Conservation (phyloP, 495 filamentous ascomycete species). For the Rostrohypoxylon terebratum region DNA sequence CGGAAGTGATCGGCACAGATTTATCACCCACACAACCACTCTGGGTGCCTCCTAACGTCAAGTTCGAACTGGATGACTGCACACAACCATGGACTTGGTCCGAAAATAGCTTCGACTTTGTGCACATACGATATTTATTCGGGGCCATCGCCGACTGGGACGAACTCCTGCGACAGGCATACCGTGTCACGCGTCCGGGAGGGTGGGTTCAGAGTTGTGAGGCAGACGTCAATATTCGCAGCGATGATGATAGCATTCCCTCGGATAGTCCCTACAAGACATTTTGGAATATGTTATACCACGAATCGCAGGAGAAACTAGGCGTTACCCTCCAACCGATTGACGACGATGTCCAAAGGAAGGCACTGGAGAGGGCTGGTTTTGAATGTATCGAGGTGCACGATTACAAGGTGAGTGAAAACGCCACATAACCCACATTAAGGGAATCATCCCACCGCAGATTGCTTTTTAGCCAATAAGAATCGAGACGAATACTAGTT, state of each 20-base stretch:
- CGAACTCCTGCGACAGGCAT: conserved; percentile 49
- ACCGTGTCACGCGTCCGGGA: conserved; percentile 41
- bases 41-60: conserved; percentile 64
- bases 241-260: conserved; percentile 49
- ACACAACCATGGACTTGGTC: conserved; percentile 66
- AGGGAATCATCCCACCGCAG: too few species aligned
- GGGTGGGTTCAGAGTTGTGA: conserved; percentile 49
- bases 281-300: conserved; percentile 50
- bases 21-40: conserved; percentile 63
- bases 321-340: conserved; percentile 40
- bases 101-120: conserved; percentile 69
- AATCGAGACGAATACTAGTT: background rate
- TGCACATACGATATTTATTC: conserved; percentile 70
- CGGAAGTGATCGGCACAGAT: conserved; percentile 68
- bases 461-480: background rate
- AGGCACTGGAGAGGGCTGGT: conserved; percentile 68
- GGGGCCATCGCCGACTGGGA: conserved; percentile 70
- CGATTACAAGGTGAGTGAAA: conserved; percentile 30
- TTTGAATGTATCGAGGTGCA: conserved; percentile 61
- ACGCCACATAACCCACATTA: background rate
- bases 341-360: conserved; percentile 61
- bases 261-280: conserved; percentile 56
- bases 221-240: conserved; percentile 40
- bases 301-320: conserved; percentile 43
- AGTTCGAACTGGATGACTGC: conserved; percentile 69